phyloP scores from a whole-genome alignment of 2,329 filamentous ascomycete species.

The Ophiognomonia clavigignenti-juglandacearum region DNA sequence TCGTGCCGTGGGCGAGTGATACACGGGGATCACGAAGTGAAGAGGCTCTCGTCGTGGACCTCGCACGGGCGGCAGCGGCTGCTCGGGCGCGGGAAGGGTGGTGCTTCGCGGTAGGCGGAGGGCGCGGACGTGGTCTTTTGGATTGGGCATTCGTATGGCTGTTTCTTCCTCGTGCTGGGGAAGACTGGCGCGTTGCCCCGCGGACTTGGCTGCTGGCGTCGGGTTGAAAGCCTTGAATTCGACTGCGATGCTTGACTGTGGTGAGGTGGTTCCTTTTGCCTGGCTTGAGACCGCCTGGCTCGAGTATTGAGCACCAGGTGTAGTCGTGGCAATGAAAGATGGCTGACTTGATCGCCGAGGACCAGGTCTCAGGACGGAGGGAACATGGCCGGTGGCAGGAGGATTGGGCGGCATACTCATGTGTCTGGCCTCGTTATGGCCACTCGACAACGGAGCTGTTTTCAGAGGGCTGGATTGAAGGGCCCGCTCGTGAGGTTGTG shows the following conservation, averaged over 20 bases:
- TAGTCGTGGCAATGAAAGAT: neutral
- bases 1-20: no score
- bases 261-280: neutral
- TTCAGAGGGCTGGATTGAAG: neutral
- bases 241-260: neutral
- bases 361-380: constrained; percentile 11
- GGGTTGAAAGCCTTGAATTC: neutral
- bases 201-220: neutral
- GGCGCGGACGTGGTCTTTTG: neutral
- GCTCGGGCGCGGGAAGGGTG: neutral
- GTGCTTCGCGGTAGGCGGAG: neutral
- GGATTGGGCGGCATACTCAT: no score
- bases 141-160: neutral
- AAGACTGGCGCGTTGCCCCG: neutral
- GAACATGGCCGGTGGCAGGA: neutral
- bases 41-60: no score
- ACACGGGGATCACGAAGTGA: no score
- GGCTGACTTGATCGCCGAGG: constrained; percentile 12
- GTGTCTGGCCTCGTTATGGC: neutral
- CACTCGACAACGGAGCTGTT: neutral
- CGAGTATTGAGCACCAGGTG: neutral
- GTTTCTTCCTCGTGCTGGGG: neutral
- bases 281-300: neutral
- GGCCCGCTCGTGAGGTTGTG: neutral
- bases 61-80: no score